Evolutionary conservation across 106 monocot species (phyloP), one percentile per base, ranked within the genome.

Genomic region (Amphibolis antarctica): DNA sequence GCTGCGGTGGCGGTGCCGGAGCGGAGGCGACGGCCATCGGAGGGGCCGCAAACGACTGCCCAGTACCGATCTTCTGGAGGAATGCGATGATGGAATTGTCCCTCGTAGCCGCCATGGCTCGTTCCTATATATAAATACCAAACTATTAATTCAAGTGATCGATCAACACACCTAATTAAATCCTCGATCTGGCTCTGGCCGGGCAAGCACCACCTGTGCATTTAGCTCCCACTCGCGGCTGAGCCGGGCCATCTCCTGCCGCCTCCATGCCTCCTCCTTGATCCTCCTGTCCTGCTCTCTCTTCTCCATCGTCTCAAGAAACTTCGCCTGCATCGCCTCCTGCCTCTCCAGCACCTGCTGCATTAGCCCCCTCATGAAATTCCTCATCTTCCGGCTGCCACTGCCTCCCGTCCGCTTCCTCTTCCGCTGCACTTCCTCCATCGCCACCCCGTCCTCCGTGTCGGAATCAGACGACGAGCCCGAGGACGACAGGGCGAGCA

Each of bases 1-100:
- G 24, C 24, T 23, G 24, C 56, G 25, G 24, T 42, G 12, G 26
- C 7, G 20, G 56, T 27, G 31, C n/a, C n/a, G n/a, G n/a, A n/a
- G n/a, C n/a, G n/a, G n/a, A n/a, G 12, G 14, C 17, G 60, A n/a
- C 26, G 31, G 3, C 19, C 6, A 10, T 13, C 25, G 60, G 17
- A 18, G 63, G 45, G 45, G 46, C 7, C 18, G 7, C 36, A 18
- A 62, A 14, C 5, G 61, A 7, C 46, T 63, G 44, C n/a, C 45
- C 63, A 19, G 63, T 46, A n/a, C n/a, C n/a, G 63, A 63, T 46
- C 45, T 63, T 63, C 63, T 63, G 42, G 42, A 62, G 61, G 42
- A 62, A 44, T 7, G 36, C 10, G 61, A 63, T 44, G 19, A 63
- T 36, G 22, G 63, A 20, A 56, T 7, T 9, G 14, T 56, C 56